Percentiles rank a stretch among this genome's conserved stretches.
phyloP scores from a whole-genome alignment of 768 basidiomycete genomes.

The Harrya chromipes region DNA sequence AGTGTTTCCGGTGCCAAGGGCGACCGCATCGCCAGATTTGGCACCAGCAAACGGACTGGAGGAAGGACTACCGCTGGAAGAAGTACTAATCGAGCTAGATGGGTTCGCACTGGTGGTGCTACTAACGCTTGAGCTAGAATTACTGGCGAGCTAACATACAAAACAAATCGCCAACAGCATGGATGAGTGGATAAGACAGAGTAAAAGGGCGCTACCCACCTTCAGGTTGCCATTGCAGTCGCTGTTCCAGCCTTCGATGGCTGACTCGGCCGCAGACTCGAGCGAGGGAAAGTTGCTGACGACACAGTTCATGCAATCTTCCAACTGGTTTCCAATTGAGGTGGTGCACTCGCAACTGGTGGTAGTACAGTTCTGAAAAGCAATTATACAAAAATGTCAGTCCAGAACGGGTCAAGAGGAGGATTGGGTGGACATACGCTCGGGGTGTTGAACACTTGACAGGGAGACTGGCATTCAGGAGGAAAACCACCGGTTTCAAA shows the following conservation, averaged over 20 bases:
- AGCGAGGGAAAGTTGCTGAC: background rate
- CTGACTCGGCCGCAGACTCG: slow-evolving; percentile 4
- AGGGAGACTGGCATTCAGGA: slow-evolving; percentile 18
- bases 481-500: slow-evolving; percentile 10
- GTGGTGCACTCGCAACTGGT: slow-evolving; percentile 13
- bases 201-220: slow-evolving; percentile 7
- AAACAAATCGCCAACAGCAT: background rate
- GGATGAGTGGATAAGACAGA: background rate
- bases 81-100: too few relatives aligned
- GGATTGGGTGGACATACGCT: slow-evolving; percentile 8
- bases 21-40: background rate
- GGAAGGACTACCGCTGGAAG: background rate
- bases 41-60: background rate
- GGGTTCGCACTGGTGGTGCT: too few relatives aligned
- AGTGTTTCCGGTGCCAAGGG: slow-evolving; percentile 2
- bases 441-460: slow-evolving; percentile 18
- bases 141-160: slow-evolving; percentile 10
- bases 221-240: slow-evolving; percentile 16
- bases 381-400: background rate
- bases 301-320: slow-evolving; percentile 23
- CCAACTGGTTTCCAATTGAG: slow-evolving; percentile 10
- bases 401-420: background rate
- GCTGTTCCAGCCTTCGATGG: slow-evolving; percentile 15
- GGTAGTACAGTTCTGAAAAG: slow-evolving; percentile 8
- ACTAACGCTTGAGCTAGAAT: background rate